Evolutionary conservation across 805 yeast genomes (phyloP).

Genomic region (Yarrowia deformans): DNA sequence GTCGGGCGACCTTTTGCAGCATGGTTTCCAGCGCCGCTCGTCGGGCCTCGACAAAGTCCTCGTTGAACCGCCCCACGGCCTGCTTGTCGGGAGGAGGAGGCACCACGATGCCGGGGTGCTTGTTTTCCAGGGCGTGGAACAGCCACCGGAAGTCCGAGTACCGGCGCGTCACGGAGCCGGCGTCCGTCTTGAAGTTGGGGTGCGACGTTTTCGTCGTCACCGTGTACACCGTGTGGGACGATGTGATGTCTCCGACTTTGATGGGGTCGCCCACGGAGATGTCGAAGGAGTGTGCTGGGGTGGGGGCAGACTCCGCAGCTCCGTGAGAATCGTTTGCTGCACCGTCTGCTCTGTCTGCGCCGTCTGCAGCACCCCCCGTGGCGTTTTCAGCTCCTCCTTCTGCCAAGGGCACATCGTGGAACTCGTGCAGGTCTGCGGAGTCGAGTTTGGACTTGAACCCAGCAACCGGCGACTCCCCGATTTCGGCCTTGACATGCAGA

Average conservation of each 20-base stretch:
- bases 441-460: constrained; percentile 35
- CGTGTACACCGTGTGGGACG: constrained; percentile 86
- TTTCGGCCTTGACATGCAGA: constrained; percentile 31
- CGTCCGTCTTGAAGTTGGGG: constrained; percentile 44
- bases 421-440: constrained; percentile 25
- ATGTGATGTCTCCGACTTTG: constrained; percentile 88
- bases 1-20: constrained; percentile 73
- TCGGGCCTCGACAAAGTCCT: constrained; percentile 86
- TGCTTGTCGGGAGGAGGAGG: constrained; percentile 98
- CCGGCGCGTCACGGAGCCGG: constrained; percentile 70
- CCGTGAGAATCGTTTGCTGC: no score
- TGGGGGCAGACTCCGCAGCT: background rate
- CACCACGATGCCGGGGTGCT: constrained; percentile 87
- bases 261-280: constrained; percentile 88
- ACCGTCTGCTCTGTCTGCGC: background rate
- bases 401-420: constrained; percentile 31
- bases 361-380: no score
- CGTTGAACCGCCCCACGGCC: constrained; percentile 88
- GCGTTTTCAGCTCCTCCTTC: background rate
- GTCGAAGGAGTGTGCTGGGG: constrained; percentile 52
- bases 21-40: constrained; percentile 84
- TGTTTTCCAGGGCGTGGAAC: constrained; percentile 82
- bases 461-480: constrained; percentile 32
- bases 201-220: constrained; percentile 69
- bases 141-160: constrained; percentile 95